Evolutionary conservation across 805 yeast genomes (phyloP).

Genomic region (Ogataea paradorogensis): DNA sequence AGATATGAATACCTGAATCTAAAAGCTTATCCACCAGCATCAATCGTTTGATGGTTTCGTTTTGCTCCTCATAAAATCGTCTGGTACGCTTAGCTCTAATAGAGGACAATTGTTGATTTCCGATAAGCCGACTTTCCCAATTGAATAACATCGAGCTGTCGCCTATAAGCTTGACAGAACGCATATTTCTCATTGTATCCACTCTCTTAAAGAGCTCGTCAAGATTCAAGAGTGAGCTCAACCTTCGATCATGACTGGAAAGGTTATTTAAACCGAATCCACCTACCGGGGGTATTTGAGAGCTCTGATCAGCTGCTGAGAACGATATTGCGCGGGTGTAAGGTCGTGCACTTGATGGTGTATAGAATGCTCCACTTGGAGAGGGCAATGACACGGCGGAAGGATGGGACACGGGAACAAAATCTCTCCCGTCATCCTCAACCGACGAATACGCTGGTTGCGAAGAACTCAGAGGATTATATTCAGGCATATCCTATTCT

Average conservation of each 20-base stretch:
- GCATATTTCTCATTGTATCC: conserved; percentile 38
- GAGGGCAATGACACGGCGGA: conserved; percentile 19
- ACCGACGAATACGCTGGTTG: conserved; percentile 2
- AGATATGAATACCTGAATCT: conserved; percentile 67
- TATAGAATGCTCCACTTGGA: conserved; percentile 13
- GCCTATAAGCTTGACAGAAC: conserved; percentile 50
- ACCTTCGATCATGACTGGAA: conserved; percentile 19
- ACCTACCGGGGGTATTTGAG: background rate
- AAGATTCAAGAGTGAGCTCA: conserved; percentile 22
- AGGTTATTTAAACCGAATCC: conserved; percentile 24
- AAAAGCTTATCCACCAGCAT: conserved; percentile 60
- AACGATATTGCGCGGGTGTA: conserved; percentile 12
- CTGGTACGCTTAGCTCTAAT: conserved; percentile 32
- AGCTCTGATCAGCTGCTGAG: conserved; percentile 5
- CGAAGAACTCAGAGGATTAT: background rate
- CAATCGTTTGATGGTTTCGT: conserved; percentile 54
- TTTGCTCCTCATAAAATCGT: conserved; percentile 55
- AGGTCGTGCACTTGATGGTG: background rate
- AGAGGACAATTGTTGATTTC: conserved; percentile 25
- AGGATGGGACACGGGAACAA: background rate
- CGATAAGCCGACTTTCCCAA: conserved; percentile 36
- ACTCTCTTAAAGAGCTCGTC: conserved; percentile 24
- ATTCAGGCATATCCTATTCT: background rate
- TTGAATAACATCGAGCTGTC: conserved; percentile 33
- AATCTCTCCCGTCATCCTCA: conserved; percentile 5